Evolutionary conservation across 768 basidiomycete genomes (phyloP).

Genomic region (Psilocybe cyanescens): DNA sequence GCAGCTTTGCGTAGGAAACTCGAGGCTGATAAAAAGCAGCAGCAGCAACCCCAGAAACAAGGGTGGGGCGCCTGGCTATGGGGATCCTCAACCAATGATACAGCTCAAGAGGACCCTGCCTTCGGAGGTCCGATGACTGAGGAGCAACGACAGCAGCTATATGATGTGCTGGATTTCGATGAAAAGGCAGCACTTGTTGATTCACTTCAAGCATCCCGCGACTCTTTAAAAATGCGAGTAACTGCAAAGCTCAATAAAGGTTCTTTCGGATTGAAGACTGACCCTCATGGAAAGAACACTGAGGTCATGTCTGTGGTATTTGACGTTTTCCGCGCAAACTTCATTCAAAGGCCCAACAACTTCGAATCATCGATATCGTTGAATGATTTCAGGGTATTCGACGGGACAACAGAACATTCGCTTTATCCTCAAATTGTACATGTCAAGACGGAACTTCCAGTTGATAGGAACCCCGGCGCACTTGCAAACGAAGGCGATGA

Average conservation of each 20-base stretch:
- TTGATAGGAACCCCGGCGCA: conserved; percentile 10
- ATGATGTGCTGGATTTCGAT: conserved; percentile 90
- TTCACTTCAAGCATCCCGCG: conserved; percentile 71
- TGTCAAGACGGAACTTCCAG: conserved; percentile 43
- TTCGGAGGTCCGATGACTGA: conserved; percentile 81
- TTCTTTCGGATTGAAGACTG: conserved; percentile 79
- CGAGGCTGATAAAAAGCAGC: conserved; percentile 65
- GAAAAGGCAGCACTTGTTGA: conserved; percentile 78
- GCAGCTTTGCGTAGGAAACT: conserved; percentile 68
- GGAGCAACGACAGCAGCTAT: conserved; percentile 87
- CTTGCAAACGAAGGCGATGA: conserved; percentile 20
- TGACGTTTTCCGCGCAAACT: conserved; percentile 82
- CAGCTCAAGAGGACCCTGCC: conserved; percentile 51
- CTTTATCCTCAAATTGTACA: conserved; percentile 91
- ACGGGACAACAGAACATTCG: conserved; percentile 83
- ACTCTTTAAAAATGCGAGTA: conserved; percentile 80
- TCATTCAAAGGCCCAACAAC: conserved; percentile 85
- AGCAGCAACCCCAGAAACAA: conserved; percentile 52
- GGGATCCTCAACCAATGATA: conserved; percentile 53
- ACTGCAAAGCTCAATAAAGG: conserved; percentile 84
- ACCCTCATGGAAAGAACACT: conserved; percentile 62
- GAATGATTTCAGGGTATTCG: conserved; percentile 85
- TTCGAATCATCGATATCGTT: conserved; percentile 86
- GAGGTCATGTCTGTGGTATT: conserved; percentile 90
- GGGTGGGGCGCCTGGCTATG: conserved; percentile 83